A percentile compares a stretch with the other conserved stretches of the same genome.
These are phyloP conservation scores for Dactylorhiza incarnata DNA, from an alignment of 106 monocot species.

Conservation along the genomic window DNA sequence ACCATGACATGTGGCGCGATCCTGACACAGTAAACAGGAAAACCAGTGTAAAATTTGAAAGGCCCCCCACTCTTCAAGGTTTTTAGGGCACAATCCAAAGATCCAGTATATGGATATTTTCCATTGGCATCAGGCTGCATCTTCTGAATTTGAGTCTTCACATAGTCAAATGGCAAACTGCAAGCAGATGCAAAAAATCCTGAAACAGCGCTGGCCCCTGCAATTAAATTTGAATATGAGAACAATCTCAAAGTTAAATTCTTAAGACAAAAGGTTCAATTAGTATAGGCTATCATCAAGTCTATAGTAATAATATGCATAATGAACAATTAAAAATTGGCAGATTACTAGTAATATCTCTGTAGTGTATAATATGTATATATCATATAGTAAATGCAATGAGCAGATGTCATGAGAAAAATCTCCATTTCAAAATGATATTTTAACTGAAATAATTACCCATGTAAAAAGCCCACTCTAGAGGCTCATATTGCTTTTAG, in stretches of 20 bases:
- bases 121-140: slow-evolving; percentile 79
- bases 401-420: too few relatives aligned
- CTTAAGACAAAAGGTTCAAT: neutral
- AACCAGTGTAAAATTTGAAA: slow-evolving; percentile 65
- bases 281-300: neutral
- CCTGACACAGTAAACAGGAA: slow-evolving; percentile 66
- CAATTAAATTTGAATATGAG: slow-evolving; percentile 3
- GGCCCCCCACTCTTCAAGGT: slow-evolving; percentile 60
- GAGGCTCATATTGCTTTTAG: too few relatives aligned
- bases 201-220: slow-evolving; percentile 77
- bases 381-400: too few relatives aligned
- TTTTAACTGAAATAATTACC: too few relatives aligned
- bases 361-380: too few relatives aligned
- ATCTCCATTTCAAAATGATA: too few relatives aligned
- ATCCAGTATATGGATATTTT: slow-evolving; percentile 61
- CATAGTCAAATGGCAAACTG: slow-evolving; percentile 75
- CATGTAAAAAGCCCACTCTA: too few relatives aligned
- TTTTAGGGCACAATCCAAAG: slow-evolving; percentile 53
- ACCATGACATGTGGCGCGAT: slow-evolving; percentile 74
- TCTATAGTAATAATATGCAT: neutral
- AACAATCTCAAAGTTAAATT: slow-evolving; percentile 3
- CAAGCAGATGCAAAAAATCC: slow-evolving; percentile 69
- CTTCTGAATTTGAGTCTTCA: slow-evolving; percentile 78
- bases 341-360: too few relatives aligned
- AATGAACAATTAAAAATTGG: too few relatives aligned